A percentile compares a stretch with the other conserved stretches of the same genome.
Conservation (phyloP, 331 rosid species). For the Acacia concinna region DNA sequence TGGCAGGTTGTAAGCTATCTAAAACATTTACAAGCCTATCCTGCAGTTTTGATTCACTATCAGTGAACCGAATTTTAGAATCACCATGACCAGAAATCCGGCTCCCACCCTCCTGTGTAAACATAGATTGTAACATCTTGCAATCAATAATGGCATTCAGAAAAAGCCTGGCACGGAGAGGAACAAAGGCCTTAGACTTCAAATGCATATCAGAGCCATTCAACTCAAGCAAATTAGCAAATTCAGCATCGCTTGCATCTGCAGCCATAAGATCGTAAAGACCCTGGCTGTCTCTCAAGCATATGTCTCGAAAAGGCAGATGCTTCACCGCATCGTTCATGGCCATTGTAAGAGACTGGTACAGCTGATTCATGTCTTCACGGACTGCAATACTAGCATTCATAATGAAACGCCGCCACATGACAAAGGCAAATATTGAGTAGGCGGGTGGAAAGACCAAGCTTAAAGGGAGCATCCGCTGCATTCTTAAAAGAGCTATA, state of each 20-base stretch:
- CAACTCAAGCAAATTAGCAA: conserved; percentile 82
- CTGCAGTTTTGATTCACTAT: conserved; percentile 68
- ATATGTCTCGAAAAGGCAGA: conserved; percentile 89
- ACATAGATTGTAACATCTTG: conserved; percentile 62
- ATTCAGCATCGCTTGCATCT: conserved; percentile 78
- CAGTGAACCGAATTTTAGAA: conserved; percentile 49
- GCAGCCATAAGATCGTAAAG: conserved; percentile 82
- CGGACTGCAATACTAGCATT: conserved; percentile 61
- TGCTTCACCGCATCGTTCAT: conserved; percentile 78
- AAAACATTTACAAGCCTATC: conserved; percentile 82
- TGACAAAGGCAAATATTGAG: conserved; percentile 79
- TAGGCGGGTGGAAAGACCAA: conserved; percentile 94
- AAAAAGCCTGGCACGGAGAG: conserved; percentile 91
- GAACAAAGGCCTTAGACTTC: conserved; percentile 89
- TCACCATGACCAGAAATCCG: conserved; percentile 66
- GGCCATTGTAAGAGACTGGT: conserved; percentile 72
- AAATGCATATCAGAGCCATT: conserved; percentile 73
- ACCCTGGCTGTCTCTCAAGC: conserved; percentile 88
- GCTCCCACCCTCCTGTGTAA: conserved; percentile 52
- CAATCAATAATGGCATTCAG: conserved; percentile 88
- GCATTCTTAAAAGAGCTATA: conserved; percentile 92
- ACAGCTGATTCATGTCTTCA: conserved; percentile 79
- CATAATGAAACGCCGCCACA: conserved; percentile 75
- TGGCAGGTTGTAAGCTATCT: conserved; percentile 96
- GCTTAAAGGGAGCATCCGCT: conserved; percentile 80